Evolutionary conservation across 1,139 yeast genomes (phyloP).

Genomic region (Yamadazyma jaroonii): DNA sequence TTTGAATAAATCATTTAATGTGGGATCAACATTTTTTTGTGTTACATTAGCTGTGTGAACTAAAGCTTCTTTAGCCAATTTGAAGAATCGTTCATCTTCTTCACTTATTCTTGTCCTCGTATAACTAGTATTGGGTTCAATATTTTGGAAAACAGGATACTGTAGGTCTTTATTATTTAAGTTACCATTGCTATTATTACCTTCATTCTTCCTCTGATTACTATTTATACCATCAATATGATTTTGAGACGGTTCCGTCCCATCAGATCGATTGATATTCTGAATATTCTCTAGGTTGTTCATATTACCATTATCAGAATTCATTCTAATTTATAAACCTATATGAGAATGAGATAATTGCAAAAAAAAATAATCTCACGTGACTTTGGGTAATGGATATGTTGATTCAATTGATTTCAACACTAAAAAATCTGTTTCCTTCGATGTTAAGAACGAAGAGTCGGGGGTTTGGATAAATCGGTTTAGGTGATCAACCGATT

Average conservation of each 20-base stretch:
- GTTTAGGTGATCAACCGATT: too few species aligned
- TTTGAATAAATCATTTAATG: constrained; percentile 48
- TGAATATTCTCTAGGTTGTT: too few species aligned
- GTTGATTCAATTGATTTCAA: neutral
- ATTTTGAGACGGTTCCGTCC: neutral
- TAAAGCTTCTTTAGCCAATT: constrained; percentile 45
- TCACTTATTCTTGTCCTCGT: constrained; percentile 10
- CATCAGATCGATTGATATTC: neutral
- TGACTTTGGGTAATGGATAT: constrained; percentile 3
- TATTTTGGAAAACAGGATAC: constrained; percentile 4
- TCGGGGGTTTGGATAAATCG: neutral
- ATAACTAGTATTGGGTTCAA: constrained; percentile 7
- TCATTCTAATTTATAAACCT: too few species aligned
- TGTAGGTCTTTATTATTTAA: constrained; percentile 1
- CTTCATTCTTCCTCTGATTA: too few species aligned
- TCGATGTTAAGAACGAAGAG: neutral
- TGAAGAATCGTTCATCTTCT: constrained; percentile 41
- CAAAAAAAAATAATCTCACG: constrained; percentile 2
- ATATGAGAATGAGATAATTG: neutral
- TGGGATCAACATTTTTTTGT: constrained; percentile 44
- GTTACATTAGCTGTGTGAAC: constrained; percentile 41
- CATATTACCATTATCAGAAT: too few species aligned
- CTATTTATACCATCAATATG: neutral
- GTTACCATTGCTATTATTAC: too few species aligned
- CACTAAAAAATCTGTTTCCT: neutral